phyloP scores from a whole-genome alignment of 169 alveolate genomes.

The Plasmodium inui region DNA sequence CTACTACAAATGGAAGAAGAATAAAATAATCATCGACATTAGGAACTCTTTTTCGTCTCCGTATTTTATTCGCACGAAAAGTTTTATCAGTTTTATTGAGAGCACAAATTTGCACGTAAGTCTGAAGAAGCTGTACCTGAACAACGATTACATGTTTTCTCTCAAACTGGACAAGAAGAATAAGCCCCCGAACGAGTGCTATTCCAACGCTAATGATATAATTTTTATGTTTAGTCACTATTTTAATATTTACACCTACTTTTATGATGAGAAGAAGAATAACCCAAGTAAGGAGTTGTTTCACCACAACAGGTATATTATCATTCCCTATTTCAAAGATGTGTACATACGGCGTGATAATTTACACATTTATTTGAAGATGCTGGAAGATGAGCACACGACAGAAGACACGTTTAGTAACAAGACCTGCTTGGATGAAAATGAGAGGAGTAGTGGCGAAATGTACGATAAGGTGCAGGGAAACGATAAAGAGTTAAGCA shows the following conservation, averaged over 20 bases:
- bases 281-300: constrained; percentile 50
- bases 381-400: constrained; percentile 5
- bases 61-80: constrained; percentile 67
- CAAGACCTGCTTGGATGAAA: constrained; percentile 1
- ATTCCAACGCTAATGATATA: constrained; percentile 27
- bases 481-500: not conserved
- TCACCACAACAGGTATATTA: constrained; percentile 31
- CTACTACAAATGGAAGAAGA: constrained; percentile 67
- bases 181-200: constrained; percentile 22
- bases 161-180: constrained; percentile 51
- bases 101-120: constrained; percentile 51
- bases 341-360: constrained; percentile 37
- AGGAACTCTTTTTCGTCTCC: constrained; percentile 71
- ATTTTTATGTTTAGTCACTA: constrained; percentile 43
- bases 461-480: constrained; percentile 9
- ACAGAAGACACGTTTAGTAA: not conserved
- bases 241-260: constrained; percentile 48
- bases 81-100: constrained; percentile 55
- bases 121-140: constrained; percentile 51
- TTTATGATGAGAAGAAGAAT: constrained; percentile 45
- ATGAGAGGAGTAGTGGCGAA: not conserved
- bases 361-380: constrained; percentile 40
- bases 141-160: constrained; percentile 50
- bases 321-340: constrained; percentile 66
- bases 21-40: constrained; percentile 41